Conservation (phyloP, 495 filamentous ascomycete species). For the Friedmanniomyces endolithicus region DNA sequence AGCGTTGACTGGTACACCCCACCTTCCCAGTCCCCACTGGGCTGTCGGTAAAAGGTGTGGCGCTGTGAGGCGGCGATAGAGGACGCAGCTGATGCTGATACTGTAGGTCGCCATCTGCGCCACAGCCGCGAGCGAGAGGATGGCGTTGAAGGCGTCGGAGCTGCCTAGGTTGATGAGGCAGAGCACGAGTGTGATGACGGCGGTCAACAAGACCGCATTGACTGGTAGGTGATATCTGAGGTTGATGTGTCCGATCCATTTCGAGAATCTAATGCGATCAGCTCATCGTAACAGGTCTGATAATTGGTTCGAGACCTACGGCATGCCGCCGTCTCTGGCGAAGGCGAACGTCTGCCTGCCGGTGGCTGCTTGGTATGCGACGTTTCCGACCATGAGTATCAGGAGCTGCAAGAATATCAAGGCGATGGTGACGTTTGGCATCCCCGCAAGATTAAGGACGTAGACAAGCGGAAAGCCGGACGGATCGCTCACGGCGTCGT, state of each 20-base stretch:
- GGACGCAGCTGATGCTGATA: conserved; percentile 21
- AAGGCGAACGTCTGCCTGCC: conserved; percentile 40
- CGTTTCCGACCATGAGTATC: conserved; percentile 32
- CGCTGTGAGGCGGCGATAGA: conserved; percentile 18
- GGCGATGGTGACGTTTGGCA: conserved; percentile 24
- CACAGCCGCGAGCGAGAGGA: conserved; percentile 32
- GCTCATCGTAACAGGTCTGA: no score
- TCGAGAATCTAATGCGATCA: conserved; percentile 28
- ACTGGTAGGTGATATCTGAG: conserved; percentile 37
- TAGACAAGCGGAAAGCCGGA: conserved; percentile 34
- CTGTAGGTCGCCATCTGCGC: conserved; percentile 16
- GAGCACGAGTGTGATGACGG: conserved; percentile 20
- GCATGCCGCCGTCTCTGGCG: conserved; percentile 47
- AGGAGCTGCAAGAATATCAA: conserved; percentile 33
- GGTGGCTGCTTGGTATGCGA: conserved; percentile 6
- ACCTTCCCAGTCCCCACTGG: conserved; percentile 21
- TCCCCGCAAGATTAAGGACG: conserved; percentile 27
- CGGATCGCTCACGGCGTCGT: conserved; percentile 24
- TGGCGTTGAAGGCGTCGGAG: conserved; percentile 41
- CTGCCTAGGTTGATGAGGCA: conserved; percentile 50
- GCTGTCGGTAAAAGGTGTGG: conserved; percentile 19
- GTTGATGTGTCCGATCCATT: conserved; percentile 21
- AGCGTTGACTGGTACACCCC: conserved; percentile 22
- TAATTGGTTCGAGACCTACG: conserved; percentile 13
- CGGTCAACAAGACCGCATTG: conserved; percentile 35